Percentiles rank a stretch among this genome's conserved stretches.
These are phyloP conservation scores for Platismatia glauca DNA, from an alignment of 495 filamentous ascomycete genomes.

Conservation along the genomic window DNA sequence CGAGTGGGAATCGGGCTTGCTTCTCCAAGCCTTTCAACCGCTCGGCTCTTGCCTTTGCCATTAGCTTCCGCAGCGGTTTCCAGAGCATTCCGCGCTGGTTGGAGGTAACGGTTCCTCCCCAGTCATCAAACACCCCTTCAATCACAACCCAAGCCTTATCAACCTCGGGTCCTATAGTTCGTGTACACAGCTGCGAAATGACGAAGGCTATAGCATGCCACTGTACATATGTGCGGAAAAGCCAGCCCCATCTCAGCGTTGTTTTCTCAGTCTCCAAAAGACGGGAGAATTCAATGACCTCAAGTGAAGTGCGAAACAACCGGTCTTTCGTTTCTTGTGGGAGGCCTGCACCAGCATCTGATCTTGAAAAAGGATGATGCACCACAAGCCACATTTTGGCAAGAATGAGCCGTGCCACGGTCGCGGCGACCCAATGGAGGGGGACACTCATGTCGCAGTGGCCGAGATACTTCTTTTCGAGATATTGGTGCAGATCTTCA, in stretches of 20 bases:
- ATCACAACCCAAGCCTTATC: constrained; percentile 49
- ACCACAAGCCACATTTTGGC: constrained; percentile 31
- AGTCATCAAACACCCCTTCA: constrained; percentile 33
- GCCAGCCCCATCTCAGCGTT: constrained; percentile 51
- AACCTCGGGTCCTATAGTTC: constrained; percentile 40
- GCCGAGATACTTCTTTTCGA: constrained; percentile 38
- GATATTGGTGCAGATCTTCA: constrained; percentile 33
- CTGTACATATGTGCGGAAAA: constrained; percentile 50
- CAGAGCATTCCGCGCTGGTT: constrained; percentile 40
- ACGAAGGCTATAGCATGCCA: constrained; percentile 53
- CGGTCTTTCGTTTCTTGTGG: constrained; percentile 56
- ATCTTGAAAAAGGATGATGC: constrained; percentile 30
- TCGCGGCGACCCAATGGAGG: constrained; percentile 37
- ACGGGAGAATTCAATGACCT: constrained; percentile 49
- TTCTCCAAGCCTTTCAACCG: constrained; percentile 34
- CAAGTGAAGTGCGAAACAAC: constrained; percentile 48
- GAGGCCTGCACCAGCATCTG: constrained; percentile 26
- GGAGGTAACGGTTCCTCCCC: constrained; percentile 35
- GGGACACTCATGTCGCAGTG: constrained; percentile 33
- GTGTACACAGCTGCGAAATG: constrained; percentile 42
- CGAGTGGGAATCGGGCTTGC: constrained; percentile 21
- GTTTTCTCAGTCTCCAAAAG: constrained; percentile 38
- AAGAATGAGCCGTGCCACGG: constrained; percentile 33
- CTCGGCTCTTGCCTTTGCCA: constrained; percentile 40
- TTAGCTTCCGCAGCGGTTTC: constrained; percentile 45